Evolutionary conservation across 2,329 filamentous ascomycete genomes (phyloP), one percentile per base, ranked within the genome.

Genomic region (Paecilomyces sp.): DNA sequence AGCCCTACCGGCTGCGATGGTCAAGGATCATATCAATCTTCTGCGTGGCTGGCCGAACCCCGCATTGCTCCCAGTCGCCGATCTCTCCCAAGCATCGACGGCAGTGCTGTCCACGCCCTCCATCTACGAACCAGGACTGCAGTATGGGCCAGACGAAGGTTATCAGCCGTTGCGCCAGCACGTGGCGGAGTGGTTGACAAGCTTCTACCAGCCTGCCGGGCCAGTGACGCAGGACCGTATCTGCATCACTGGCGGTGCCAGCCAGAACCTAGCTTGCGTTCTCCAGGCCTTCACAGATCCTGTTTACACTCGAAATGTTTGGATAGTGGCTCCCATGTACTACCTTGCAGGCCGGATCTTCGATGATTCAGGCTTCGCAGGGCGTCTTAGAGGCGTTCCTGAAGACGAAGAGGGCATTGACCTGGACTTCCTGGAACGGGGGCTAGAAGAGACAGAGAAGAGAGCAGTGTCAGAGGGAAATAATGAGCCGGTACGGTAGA

Each of bases 291-390:
- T 89, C 69, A 89, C 91, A 0, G 92, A 96, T 71, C 89, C 90
- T 0, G 74, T 80, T 2, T 88, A 87, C 68, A 96, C 92, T 1
- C 80, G 83, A 54, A 85, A 85, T 64, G 80, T 96, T 9, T 96
- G 90, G 89, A 83, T 92, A 74, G 85, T 92, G 1, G 86, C 88
- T 22, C 92, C 92, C 3, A 88, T 88, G 54, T 96, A 96, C 71
- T 89, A 91, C 74, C 80, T 96, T n/a, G 89, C 87, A 0, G 92
- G 89, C 68, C 82, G 87, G n/a, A 90, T 96, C 59, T 92, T 96
- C 68, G 86, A 89, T 60, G 92, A 97, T 74, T 81, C 87, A 4
- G 89, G 91, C 0, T 91, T 96, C 65, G 78, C 79, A 3, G 83
- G 82, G 3, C 83, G 86, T 36, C 70, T 95, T 69, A 81, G 81